Percentiles rank a stretch among this genome's conserved stretches.
These are phyloP conservation scores for Orychophragmus violaceus DNA, from an alignment of 345 rosid species.

Conservation along the genomic window DNA sequence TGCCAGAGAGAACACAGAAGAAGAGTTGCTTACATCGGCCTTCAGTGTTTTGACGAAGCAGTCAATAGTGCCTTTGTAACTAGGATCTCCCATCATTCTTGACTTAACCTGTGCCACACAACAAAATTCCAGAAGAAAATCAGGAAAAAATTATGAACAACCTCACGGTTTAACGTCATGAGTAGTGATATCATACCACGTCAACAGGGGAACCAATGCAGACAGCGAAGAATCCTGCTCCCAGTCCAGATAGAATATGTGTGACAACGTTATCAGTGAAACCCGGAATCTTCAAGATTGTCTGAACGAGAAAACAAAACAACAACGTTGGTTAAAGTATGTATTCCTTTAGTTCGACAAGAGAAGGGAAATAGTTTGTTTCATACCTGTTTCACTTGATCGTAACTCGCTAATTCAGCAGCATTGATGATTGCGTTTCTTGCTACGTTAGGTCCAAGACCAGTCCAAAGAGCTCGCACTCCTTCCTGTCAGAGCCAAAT, in stretches of 20 bases:
- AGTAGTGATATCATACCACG: constrained; percentile 57
- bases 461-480: constrained; percentile 89
- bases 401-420: constrained; percentile 96
- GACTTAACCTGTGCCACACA: constrained; percentile 70
- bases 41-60: constrained; percentile 88
- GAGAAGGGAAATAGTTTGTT: background rate
- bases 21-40: constrained; percentile 56
- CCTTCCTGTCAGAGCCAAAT: constrained; percentile 65
- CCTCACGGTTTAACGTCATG: background rate
- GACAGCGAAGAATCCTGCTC: constrained; percentile 98
- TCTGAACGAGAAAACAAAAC: constrained; percentile 41
- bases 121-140: constrained; percentile 1
- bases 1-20: background rate
- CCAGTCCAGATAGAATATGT: constrained; percentile 87
- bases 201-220: constrained; percentile 99
- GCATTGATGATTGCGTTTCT: constrained; percentile 97
- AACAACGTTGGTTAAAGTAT: background rate
- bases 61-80: constrained; percentile 86
- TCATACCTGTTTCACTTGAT: constrained; percentile 84
- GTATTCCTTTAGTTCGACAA: background rate
- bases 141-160: background rate
- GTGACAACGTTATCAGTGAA: constrained; percentile 90
- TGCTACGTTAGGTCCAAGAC: constrained; percentile 87
- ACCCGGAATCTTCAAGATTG: constrained; percentile 90
- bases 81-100: constrained; percentile 97